Evolutionary conservation across 371 early-diverging fungal species (phyloP).

Genomic region (Mucor velutinosus): DNA sequence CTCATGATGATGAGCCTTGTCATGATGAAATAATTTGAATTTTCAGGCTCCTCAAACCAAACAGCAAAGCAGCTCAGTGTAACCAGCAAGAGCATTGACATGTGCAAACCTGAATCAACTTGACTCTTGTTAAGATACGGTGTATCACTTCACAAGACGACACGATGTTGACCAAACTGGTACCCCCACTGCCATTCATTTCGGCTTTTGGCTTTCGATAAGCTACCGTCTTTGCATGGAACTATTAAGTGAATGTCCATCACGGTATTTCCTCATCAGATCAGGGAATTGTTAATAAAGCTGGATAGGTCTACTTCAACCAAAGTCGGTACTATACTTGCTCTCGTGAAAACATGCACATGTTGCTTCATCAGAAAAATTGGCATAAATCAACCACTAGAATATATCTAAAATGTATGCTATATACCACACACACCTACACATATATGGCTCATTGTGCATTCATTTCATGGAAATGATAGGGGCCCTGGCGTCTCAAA

Average conservation of each 20-base stretch:
- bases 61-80: not conserved
- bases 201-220: not conserved
- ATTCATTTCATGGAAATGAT: too few relatives aligned
- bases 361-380: not conserved
- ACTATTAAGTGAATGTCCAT: not conserved
- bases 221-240: not conserved
- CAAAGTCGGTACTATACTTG: not conserved
- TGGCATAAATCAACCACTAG: not conserved
- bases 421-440: too few relatives aligned
- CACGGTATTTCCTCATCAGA: not conserved
- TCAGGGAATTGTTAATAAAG: not conserved
- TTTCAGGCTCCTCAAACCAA: not conserved
- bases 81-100: not conserved
- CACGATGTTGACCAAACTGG: not conserved
- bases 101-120: not conserved
- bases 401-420: not conserved
- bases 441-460: too few relatives aligned
- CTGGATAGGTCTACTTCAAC: too few relatives aligned
- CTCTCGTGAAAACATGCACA: not conserved
- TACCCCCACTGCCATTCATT: not conserved
- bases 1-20: not conserved
- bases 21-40: not conserved
- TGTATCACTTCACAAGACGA: not conserved
- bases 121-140: not conserved
- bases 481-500: not conserved